Evolutionary conservation across 2,329 filamentous ascomycete genomes (phyloP).

Genomic region (Epichloe coenophiala): DNA sequence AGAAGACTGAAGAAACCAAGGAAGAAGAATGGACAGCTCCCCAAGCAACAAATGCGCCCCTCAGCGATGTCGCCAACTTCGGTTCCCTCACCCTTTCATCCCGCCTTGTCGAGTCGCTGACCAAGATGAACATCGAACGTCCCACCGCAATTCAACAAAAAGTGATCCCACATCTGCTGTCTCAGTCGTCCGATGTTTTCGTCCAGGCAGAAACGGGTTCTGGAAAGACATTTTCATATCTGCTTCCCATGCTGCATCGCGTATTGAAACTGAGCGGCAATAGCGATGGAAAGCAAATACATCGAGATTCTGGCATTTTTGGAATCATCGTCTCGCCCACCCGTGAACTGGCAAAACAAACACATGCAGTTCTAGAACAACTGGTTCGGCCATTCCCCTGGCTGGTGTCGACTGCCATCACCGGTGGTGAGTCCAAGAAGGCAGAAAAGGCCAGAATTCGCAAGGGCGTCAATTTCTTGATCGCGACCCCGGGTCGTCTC

Average conservation of each 20-base stretch:
- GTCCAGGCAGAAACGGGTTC: slow-evolving; percentile 96
- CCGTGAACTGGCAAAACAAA: slow-evolving; percentile 88
- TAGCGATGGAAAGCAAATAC: slow-evolving; percentile 43
- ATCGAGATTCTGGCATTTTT: slow-evolving; percentile 79
- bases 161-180: slow-evolving; percentile 67
- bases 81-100: slow-evolving; percentile 72
- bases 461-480: slow-evolving; percentile 90
- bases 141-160: slow-evolving; percentile 93
- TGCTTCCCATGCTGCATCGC: slow-evolving; percentile 81
- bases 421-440: slow-evolving; percentile 55
- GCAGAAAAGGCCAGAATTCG: slow-evolving; percentile 85
- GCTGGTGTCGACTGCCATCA: slow-evolving; percentile 81
- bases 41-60: slow-evolving; percentile 79
- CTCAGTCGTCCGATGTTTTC: slow-evolving; percentile 78
- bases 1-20: slow-evolving; percentile 48
- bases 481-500: slow-evolving; percentile 84
- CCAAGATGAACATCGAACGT: slow-evolving; percentile 76
- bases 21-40: slow-evolving; percentile 39
- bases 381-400: slow-evolving; percentile 87
- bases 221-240: slow-evolving; percentile 92
- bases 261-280: slow-evolving; percentile 62
- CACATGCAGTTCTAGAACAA: slow-evolving; percentile 72
- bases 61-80: slow-evolving; percentile 77
- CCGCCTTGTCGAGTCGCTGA: slow-evolving; percentile 67
- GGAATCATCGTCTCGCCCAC: slow-evolving; percentile 91